Evolutionary conservation across 768 basidiomycete genomes (phyloP).

Genomic region (Auricularia auricula-judae): DNA sequence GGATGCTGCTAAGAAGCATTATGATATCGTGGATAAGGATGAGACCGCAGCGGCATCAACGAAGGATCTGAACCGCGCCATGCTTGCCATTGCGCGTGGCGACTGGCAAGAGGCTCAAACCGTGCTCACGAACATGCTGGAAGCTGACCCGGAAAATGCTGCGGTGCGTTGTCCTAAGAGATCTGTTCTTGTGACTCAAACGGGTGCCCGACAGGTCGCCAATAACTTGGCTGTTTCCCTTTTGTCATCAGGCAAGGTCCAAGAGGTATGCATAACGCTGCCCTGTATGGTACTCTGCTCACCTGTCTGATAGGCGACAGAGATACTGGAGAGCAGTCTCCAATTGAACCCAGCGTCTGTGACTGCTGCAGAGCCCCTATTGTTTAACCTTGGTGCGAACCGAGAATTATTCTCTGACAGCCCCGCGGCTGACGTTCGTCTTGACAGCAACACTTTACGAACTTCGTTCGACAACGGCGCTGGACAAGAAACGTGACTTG

Average conservation of each 20-base stretch:
- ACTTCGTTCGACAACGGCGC: conserved; percentile 57
- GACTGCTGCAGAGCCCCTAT: conserved; percentile 68
- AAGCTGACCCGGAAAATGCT: conserved; percentile 47
- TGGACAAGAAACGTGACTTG: conserved; percentile 66
- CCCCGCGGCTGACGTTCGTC: not conserved
- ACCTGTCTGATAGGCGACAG: conserved; percentile 42
- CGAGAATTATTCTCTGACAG: not conserved
- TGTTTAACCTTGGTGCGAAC: conserved; percentile 68
- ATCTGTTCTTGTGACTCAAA: not conserved
- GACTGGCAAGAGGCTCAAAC: conserved; percentile 49
- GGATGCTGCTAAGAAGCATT: conserved; percentile 44
- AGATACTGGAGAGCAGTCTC: conserved; percentile 53
- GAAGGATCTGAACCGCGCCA: conserved; percentile 52
- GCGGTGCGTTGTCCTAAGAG: conserved; percentile 29
- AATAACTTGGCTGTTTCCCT: conserved; percentile 70
- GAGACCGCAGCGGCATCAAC: conserved; percentile 29
- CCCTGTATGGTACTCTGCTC: not conserved
- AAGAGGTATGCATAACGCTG: conserved; percentile 38
- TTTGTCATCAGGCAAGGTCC: conserved; percentile 58
- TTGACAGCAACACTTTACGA: conserved; percentile 69
- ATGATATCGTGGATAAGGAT: conserved; percentile 38
- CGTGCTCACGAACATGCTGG: conserved; percentile 32
- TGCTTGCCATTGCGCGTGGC: conserved; percentile 58
- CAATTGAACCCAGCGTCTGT: conserved; percentile 56
- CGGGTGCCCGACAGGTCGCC: conserved; percentile 36